Evolutionary conservation across 192 early-diverging fungal species (phyloP).

Genomic region (Podochytrium sp.): DNA sequence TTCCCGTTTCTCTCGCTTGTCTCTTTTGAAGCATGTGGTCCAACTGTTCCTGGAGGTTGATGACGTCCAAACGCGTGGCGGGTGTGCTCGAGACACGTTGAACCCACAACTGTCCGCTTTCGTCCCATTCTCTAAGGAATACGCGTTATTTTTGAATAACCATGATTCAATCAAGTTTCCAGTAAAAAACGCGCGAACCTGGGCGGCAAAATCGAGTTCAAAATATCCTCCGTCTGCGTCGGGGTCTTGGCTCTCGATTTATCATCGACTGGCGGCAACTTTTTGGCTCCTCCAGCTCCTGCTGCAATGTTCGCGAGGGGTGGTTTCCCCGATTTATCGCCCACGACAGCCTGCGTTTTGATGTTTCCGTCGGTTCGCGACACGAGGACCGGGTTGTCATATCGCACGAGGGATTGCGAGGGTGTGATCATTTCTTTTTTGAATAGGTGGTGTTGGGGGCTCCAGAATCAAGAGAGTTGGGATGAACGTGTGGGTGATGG

Average conservation of each 20-base stretch:
- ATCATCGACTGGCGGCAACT: conserved; percentile 64
- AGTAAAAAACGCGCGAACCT: conserved; percentile 31
- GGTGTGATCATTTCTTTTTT: conserved; percentile 39
- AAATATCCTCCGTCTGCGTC: conserved; percentile 65
- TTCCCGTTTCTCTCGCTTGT: conserved; percentile 68
- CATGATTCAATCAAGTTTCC: background rate
- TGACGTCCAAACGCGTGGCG: conserved; percentile 60
- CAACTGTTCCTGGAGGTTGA: conserved; percentile 66
- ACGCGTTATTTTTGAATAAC: background rate
- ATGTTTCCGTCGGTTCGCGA: conserved; percentile 51
- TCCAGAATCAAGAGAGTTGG: too few relatives aligned
- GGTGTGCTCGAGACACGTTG: conserved; percentile 67
- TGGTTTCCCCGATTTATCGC: conserved; percentile 26
- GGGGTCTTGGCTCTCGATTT: conserved; percentile 62
- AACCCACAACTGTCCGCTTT: conserved; percentile 64
- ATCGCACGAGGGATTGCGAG: conserved; percentile 58
- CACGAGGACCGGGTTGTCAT: conserved; percentile 67
- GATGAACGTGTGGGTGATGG: too few relatives aligned
- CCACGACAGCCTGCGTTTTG: conserved; percentile 21
- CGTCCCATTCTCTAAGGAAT: conserved; percentile 62
- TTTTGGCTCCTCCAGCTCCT: conserved; percentile 41
- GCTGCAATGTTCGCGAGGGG: conserved; percentile 13
- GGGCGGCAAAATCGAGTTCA: conserved; percentile 66
- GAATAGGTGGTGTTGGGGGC: too few relatives aligned
- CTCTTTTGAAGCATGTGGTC: conserved; percentile 71